Evolutionary conservation across 257 asterid genomes (phyloP), one percentile per base, ranked within the genome.

Genomic region (Ilex asprella): DNA sequence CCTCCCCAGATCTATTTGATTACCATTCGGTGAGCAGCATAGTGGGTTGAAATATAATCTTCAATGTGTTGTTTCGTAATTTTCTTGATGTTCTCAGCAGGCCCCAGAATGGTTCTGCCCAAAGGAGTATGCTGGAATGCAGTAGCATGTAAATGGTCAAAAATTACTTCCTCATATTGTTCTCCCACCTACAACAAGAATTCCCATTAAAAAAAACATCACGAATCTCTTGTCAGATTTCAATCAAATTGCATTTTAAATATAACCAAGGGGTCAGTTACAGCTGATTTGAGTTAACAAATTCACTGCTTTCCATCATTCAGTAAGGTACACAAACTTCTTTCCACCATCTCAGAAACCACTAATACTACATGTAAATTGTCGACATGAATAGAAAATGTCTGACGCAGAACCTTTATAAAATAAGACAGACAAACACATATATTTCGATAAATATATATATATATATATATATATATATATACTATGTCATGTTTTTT

Each of bases 11-110:
- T 35, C 8, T 35, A 35, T 35, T 4, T 4, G 8, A 53, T n/a
- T 53, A 53, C 57, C 57, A 53, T 53, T 53, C 57, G 14, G 57
- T 53, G 57, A 53, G 57, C 57, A 53, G 57, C 57, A 53, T 53
- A 53, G 11, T 53, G 57, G 57, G 57, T 53, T 14, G 57, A n/a
- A 53, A 53, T 53, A 21, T 53, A 53, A 14, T 53, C 57, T 21
- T 53, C n/a, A 53, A 53, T 53, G 15, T 53, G 57, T n/a, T 53
- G n/a, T 16, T 53, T 53, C 15, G 57, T 53, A 53, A 53, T 53
- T 21, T 53, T 53, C 30, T 53, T 53, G 27, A 53, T 53, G 30
- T 53, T 15, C 11, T 53, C 57, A n/a, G 57, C 57, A 53, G 57
- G 30, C 15, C 57, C 57, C 10, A 53, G 57, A 53, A 53, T 53